A percentile compares a stretch with the other conserved stretches of the same genome.
phyloP scores from a whole-genome alignment of 305 asterid species.

The Fraxinus albicans region DNA sequence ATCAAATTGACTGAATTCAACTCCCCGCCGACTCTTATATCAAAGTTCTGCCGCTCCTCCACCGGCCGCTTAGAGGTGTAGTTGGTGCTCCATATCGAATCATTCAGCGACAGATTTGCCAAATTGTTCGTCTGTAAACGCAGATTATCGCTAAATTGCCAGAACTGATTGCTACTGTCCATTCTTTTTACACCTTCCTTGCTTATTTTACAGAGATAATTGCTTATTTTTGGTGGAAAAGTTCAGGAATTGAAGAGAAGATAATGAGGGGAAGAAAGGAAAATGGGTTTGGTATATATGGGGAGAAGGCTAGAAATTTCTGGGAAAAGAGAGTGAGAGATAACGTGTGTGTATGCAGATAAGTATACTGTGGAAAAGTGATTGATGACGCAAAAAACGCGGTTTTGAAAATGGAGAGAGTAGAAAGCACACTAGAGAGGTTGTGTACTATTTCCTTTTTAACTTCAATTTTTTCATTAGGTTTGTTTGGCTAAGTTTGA shows the following conservation, averaged over 20 bases:
- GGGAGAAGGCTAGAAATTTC: constrained; percentile 37
- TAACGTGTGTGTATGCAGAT: constrained; percentile 57
- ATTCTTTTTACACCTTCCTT: constrained; percentile 18
- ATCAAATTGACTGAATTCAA: constrained; percentile 20
- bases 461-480: too few relatives aligned
- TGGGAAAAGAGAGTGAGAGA: constrained; percentile 19
- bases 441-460: too few relatives aligned
- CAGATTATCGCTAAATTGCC: constrained; percentile 94
- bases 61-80: constrained; percentile 59
- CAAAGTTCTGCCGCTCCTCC: constrained; percentile 77
- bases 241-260: not conserved
- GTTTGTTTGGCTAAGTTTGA: too few relatives aligned
- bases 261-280: not conserved
- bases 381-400: too few relatives aligned
- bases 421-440: too few relatives aligned
- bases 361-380: constrained; percentile 31
- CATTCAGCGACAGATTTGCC: constrained; percentile 71
- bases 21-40: constrained; percentile 55
- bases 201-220: not conserved
- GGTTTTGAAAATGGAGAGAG: too few relatives aligned
- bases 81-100: constrained; percentile 87
- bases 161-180: constrained; percentile 64
- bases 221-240: not conserved
- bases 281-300: constrained; percentile 9
- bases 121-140: constrained; percentile 64